These are phyloP conservation scores for Galerina marginata DNA, from an alignment of 768 basidiomycete genomes.

Conservation along the genomic window DNA sequence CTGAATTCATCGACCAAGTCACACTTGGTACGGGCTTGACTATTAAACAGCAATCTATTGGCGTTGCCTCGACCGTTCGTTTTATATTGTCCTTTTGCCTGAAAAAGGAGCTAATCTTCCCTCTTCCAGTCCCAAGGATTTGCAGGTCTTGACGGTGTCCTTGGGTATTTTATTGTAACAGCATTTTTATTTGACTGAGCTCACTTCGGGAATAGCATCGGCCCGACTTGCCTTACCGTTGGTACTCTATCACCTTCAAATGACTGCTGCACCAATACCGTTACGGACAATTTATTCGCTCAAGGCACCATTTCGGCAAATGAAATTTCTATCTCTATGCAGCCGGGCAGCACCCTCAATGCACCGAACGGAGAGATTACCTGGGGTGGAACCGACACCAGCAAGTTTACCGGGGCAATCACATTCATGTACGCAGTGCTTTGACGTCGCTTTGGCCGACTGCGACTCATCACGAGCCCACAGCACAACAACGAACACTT, in stretches of 20 bases:
- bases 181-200: background rate
- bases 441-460: background rate
- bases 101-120: slow-evolving; percentile 2
- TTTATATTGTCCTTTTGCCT: background rate
- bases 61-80: slow-evolving; percentile 53
- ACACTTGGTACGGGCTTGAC: slow-evolving; percentile 53
- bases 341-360: slow-evolving; percentile 44
- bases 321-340: slow-evolving; percentile 56
- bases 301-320: slow-evolving; percentile 44
- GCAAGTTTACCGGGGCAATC: slow-evolving; percentile 48
- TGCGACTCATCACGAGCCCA: slow-evolving; percentile 32
- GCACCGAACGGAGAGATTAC: slow-evolving; percentile 56
- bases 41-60: slow-evolving; percentile 63
- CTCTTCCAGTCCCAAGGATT: slow-evolving; percentile 42
- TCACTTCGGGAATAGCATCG: slow-evolving; percentile 46
- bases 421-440: slow-evolving; percentile 41
- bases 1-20: slow-evolving; percentile 57
- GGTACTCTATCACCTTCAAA: slow-evolving; percentile 37
- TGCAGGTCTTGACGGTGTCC: slow-evolving; percentile 60
- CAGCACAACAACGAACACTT: slow-evolving; percentile 41
- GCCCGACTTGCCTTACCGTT: slow-evolving; percentile 61
- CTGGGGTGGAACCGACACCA: slow-evolving; percentile 54
- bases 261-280: slow-evolving; percentile 43
- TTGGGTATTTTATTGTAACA: slow-evolving; percentile 49
- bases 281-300: slow-evolving; percentile 58